phyloP scores from a whole-genome alignment of 257 asterid genomes.

The Nicotiana knightiana region DNA sequence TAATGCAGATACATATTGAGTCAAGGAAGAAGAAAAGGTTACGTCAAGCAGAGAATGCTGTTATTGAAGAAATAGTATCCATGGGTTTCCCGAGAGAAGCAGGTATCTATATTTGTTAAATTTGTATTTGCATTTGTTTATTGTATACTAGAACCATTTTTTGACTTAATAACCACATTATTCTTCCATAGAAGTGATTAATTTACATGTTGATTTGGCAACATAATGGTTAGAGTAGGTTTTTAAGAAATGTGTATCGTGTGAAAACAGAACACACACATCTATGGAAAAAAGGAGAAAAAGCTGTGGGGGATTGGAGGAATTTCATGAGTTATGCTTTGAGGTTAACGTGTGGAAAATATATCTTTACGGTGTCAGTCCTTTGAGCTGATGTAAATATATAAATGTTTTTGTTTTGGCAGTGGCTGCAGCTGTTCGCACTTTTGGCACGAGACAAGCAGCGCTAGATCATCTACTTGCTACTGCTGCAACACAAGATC shows the following conservation, averaged over 20 bases:
- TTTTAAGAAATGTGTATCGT: not conserved
- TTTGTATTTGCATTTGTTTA: not conserved
- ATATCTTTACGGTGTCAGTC: not conserved
- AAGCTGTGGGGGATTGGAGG: not conserved
- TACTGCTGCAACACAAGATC: constrained; percentile 8
- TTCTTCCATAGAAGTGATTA: constrained; percentile 2
- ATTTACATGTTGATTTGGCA: not conserved
- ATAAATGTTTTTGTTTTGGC: constrained; percentile 11
- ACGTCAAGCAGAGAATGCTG: constrained; percentile 32
- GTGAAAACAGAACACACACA: not conserved
- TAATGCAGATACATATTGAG: constrained; percentile 55
- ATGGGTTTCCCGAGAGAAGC: constrained; percentile 66
- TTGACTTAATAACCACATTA: not conserved
- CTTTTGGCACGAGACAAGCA: constrained; percentile 39
- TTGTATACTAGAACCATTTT: not conserved
- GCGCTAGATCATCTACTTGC: constrained; percentile 49
- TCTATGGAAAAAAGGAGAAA: not conserved
- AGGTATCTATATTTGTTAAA: constrained; percentile 34
- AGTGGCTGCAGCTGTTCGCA: constrained; percentile 53
- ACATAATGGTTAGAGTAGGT: not conserved
- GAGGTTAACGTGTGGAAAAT: not conserved
- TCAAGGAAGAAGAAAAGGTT: constrained; percentile 56
- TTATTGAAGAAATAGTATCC: constrained; percentile 45
- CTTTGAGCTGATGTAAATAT: not conserved
- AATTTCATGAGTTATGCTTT: not conserved